A percentile compares a stretch with the other conserved stretches of the same genome.
Conservation (phyloP, 2,329 filamentous ascomycete species). For the Elsinoe ampelina region DNA sequence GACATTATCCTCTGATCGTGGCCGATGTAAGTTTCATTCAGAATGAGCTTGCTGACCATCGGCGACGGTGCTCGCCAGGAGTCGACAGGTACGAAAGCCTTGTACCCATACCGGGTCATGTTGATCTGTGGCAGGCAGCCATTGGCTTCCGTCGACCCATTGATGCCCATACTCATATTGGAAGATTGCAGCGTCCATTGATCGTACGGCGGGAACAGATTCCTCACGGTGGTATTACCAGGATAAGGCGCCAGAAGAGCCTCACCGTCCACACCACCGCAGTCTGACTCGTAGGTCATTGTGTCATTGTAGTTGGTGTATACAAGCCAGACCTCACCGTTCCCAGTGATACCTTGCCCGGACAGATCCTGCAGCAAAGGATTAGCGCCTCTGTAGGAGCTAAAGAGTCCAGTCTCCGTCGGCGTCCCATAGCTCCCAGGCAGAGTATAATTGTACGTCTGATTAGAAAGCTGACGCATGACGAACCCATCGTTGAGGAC, state of each 20-base stretch:
- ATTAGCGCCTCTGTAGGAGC: constrained; percentile 44
- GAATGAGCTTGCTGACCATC: constrained; percentile 48
- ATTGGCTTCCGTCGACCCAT: constrained; percentile 39
- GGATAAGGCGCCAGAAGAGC: constrained; percentile 50
- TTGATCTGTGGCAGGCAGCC: constrained; percentile 48
- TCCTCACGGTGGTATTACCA: constrained; percentile 47
- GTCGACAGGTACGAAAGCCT: constrained; percentile 48
- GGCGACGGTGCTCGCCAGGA: constrained; percentile 45
- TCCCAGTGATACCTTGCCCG: constrained; percentile 26
- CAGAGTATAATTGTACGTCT: constrained; percentile 42
- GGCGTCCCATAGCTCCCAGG: constrained; percentile 44
- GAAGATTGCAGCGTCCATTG: constrained; percentile 44
- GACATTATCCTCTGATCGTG: constrained; percentile 51
- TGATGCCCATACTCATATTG: constrained; percentile 37
- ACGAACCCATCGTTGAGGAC: constrained; percentile 52
- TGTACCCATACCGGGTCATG: constrained; percentile 49
- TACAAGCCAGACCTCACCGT: constrained; percentile 39
- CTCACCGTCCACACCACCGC: constrained; percentile 34
- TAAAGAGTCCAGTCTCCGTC: constrained; percentile 54
- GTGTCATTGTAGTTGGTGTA: constrained; percentile 43
- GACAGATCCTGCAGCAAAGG: constrained; percentile 45
- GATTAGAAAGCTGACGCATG: constrained; percentile 47
- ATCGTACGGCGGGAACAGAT: constrained; percentile 54
- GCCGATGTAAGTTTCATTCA: constrained; percentile 35
- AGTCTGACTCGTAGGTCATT: constrained; percentile 49